Evolutionary conservation across 2,329 filamentous ascomycete species (phyloP).

Genomic region (Aspergillus sp.): DNA sequence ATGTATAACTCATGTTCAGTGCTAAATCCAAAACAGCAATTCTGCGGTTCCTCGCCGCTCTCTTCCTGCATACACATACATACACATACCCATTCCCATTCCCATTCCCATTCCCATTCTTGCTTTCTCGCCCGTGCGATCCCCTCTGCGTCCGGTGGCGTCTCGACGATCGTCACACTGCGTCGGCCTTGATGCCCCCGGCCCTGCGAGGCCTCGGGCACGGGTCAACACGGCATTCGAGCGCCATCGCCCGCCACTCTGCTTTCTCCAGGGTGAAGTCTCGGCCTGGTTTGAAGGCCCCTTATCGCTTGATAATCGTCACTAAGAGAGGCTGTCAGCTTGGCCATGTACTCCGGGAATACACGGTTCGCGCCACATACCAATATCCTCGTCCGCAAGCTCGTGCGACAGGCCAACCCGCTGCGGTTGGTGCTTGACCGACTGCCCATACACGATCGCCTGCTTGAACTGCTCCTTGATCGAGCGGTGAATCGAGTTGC

Average conservation of each 20-base stretch:
- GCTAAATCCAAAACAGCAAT: no score
- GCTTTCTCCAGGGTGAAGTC: conserved; percentile 15
- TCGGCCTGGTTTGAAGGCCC: conserved; percentile 5
- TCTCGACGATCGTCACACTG: conserved; percentile 20
- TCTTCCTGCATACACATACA: no score
- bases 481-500: conserved; percentile 91
- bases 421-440: conserved; percentile 97
- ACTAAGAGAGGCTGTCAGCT: conserved; percentile 40
- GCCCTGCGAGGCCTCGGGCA: conserved; percentile 11
- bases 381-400: conserved; percentile 93
- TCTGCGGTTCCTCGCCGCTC: no score
- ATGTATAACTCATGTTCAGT: no score
- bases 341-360: background rate
- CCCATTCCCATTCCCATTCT: conserved; percentile 1
- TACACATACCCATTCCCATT: background rate
- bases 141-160: conserved; percentile 14
- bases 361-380: conserved; percentile 43
- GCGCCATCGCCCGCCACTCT: conserved; percentile 18
- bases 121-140: conserved; percentile 8
- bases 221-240: conserved; percentile 12
- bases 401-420: conserved; percentile 85
- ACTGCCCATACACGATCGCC: conserved; percentile 93
- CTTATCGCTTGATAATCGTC: conserved; percentile 61
- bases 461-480: conserved; percentile 94
- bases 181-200: conserved; percentile 16